These are phyloP conservation scores for Neopestalotiopsis sp. DNA, from an alignment of 2,329 filamentous ascomycete genomes.

Conservation along the genomic window DNA sequence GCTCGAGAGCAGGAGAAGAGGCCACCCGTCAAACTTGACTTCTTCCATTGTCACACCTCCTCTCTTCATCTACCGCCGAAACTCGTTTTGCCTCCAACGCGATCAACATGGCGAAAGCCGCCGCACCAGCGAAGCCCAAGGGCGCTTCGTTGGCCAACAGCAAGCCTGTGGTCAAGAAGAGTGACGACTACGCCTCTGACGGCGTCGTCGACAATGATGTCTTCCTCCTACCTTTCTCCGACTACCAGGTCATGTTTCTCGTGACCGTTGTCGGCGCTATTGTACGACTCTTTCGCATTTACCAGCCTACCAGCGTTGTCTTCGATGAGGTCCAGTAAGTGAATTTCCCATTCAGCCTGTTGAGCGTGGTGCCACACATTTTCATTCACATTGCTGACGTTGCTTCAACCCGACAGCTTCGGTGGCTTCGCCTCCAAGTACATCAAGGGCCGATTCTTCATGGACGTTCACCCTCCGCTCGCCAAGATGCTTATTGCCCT, in stretches of 20 bases:
- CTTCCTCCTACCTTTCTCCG: slow-evolving; percentile 80
- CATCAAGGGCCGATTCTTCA: slow-evolving; percentile 99
- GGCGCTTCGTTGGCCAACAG: slow-evolving; percentile 32
- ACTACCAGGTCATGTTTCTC: slow-evolving; percentile 77
- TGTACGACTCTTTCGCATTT: slow-evolving; percentile 93
- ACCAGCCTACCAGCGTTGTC: slow-evolving; percentile 93
- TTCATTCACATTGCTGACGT: slow-evolving; percentile 20
- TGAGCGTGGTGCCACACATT: not conserved
- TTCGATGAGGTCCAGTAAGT: slow-evolving; percentile 99
- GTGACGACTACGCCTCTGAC: slow-evolving; percentile 72
- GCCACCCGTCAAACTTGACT: slow-evolving; percentile 24
- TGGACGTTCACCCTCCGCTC: slow-evolving; percentile 98
- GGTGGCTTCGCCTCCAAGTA: slow-evolving; percentile 98
- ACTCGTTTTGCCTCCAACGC: not conserved
- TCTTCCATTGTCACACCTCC: not conserved
- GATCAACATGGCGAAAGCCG: slow-evolving; percentile 44
- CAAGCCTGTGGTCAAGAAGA: slow-evolving; percentile 36
- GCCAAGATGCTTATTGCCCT: slow-evolving; percentile 97
- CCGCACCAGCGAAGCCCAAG: slow-evolving; percentile 41
- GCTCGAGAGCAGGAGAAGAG: slow-evolving; percentile 21
- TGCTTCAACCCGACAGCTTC: slow-evolving; percentile 64
- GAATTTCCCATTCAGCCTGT: slow-evolving; percentile 7
- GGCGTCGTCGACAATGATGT: slow-evolving; percentile 90
- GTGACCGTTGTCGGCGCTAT: slow-evolving; percentile 77
- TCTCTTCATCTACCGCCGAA: not conserved